phyloP scores from a whole-genome alignment of 225 moss, liverwort and hornwort species.

The Pseudisothecium myosuroides region DNA sequence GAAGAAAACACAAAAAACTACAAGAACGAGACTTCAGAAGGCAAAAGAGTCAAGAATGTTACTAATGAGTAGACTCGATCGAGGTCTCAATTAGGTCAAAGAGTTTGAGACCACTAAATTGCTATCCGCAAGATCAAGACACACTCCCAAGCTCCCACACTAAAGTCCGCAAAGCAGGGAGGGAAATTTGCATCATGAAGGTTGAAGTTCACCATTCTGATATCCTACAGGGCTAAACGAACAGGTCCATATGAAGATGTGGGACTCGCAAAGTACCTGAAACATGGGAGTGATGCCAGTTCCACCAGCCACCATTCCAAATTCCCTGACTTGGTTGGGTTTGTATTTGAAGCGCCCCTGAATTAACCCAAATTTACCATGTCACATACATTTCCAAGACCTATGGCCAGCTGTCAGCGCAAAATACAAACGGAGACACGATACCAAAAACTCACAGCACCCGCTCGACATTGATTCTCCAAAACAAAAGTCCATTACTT shows the following conservation, averaged over 20 bases:
- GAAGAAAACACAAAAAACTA: neutral
- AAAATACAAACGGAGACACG: neutral
- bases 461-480: neutral
- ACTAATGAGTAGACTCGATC: neutral
- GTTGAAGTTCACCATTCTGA: neutral
- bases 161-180: neutral
- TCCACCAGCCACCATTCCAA: constrained; percentile 98
- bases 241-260: neutral
- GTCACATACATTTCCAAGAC: neutral
- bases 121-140: neutral
- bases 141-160: neutral
- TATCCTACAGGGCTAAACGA: neutral
- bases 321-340: constrained; percentile 77
- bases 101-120: neutral
- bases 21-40: neutral
- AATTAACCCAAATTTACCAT: neutral
- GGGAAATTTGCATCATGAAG: neutral
- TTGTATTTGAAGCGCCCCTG: constrained; percentile 88
- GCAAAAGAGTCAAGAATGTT: neutral
- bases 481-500: neutral
- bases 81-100: neutral
- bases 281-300: constrained; percentile 97
- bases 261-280: constrained; percentile 45
- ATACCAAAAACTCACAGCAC: neutral
- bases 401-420: neutral